Base-by-base conservation (phyloP, 2,329 filamentous ascomycete species). In the Phoma sp. region DNA sequence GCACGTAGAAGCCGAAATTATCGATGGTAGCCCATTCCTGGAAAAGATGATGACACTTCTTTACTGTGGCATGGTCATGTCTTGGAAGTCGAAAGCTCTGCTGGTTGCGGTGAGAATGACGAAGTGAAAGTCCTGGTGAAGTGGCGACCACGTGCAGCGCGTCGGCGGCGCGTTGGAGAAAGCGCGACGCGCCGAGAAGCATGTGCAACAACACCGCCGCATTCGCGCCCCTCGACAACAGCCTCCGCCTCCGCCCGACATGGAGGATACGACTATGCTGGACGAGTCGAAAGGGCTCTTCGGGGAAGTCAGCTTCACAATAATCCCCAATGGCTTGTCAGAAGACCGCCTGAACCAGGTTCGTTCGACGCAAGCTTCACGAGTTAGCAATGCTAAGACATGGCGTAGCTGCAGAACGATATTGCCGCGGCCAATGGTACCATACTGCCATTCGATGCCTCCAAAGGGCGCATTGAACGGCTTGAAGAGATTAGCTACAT, bases 401-500 rank as follows among this genome's bases (percentile, higher is more conserved):
- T 37, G 33, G 23, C 23, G 29, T 59, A 85, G 82, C 65, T 83
- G 47, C 75, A 76, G 25, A 71, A 77, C 5, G 67, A 74, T 1
- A 72, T 87, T 39, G 70, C 76, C 55, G 68, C 77, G 54, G 72
- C 81, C 62, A 82, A 80, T 43, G 85, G 80, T 22, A 77, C 77
- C 42, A 75, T 80, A 11, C 62, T 79, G 9, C 67, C 73, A 5
- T 73, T 77, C 58, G 64, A 77, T 42, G 57, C 66, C 13, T 65
- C 74, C 14, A 66, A 74, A 39, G 77, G 78, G 9, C 67, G 71
- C 24, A 72, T 80, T 43, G 67, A 75, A 6, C 70, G 72, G 14
- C 67, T 81, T 27, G 61, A 74, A 32, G 61, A 81, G 47, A 78
- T 86, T 56, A 87, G 83, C 6, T 87, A 90, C 70, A 83, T 91